Percentiles rank a stretch among this genome's conserved stretches.
phyloP scores from a whole-genome alignment of 2,329 filamentous ascomycete genomes.

The Corynespora cassiicola region DNA sequence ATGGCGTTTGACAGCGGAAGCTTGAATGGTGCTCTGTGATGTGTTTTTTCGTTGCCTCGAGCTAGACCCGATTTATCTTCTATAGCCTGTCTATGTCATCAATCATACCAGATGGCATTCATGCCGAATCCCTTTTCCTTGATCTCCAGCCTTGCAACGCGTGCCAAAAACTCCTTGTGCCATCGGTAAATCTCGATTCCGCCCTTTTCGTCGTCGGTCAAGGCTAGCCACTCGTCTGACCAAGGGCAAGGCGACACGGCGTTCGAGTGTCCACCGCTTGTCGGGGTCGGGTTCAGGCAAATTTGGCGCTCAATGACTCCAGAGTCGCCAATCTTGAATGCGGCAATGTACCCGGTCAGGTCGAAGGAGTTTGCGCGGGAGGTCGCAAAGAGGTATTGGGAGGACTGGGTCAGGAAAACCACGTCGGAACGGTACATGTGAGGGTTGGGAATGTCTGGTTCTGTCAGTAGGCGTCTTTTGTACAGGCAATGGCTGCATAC shows the following conservation, averaged over 20 bases:
- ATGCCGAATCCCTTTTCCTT: conserved; percentile 91
- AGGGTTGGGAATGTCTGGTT: conserved; percentile 51
- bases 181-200: conserved; percentile 89
- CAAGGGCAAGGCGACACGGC: conserved; percentile 85
- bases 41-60: too few species aligned
- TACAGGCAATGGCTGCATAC: conserved; percentile 49
- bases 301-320: conserved; percentile 81
- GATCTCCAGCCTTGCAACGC: conserved; percentile 78
- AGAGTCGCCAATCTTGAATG: conserved; percentile 72
- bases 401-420: conserved; percentile 73
- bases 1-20: too few species aligned
- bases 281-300: conserved; percentile 82
- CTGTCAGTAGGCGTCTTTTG: conserved; percentile 1
- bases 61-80: too few species aligned
- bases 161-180: conserved; percentile 78
- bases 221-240: conserved; percentile 86
- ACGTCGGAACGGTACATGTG: conserved; percentile 86
- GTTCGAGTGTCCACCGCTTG: conserved; percentile 87
- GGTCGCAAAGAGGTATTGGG: conserved; percentile 81
- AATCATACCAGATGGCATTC: conserved; percentile 97
- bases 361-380: conserved; percentile 78
- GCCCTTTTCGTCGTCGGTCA: conserved; percentile 87
- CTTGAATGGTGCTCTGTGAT: too few species aligned
- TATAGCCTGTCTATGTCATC: too few species aligned
- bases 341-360: conserved; percentile 82